Evolutionary conservation across 1,284 basidiomycete genomes (phyloP).

Genomic region (Sanguinoderma infundibulare): DNA sequence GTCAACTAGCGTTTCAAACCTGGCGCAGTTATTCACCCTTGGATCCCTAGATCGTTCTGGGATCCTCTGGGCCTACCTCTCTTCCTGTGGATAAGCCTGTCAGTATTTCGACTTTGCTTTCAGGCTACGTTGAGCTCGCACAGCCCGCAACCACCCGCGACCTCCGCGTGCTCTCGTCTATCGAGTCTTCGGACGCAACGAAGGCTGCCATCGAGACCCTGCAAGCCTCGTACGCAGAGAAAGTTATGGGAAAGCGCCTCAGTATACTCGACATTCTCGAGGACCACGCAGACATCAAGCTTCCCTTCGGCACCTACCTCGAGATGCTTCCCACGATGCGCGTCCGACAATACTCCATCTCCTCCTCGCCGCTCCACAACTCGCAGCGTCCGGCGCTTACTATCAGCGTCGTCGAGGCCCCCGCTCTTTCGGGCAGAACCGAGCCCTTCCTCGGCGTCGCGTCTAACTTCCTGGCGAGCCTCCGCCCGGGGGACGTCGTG

Average conservation of each 20-base stretch:
- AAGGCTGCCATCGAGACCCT: conserved; percentile 34
- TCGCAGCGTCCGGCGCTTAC: conserved; percentile 50
- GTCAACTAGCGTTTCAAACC: not conserved
- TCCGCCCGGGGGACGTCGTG: conserved; percentile 47
- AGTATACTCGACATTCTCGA: conserved; percentile 53
- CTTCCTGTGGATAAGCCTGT: conserved; percentile 46
- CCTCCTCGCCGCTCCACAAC: conserved; percentile 54
- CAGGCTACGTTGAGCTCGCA: conserved; percentile 53
- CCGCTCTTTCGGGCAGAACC: conserved; percentile 38
- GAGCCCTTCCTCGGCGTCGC: conserved; percentile 52
- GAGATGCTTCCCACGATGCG: conserved; percentile 53
- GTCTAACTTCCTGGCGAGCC: conserved; percentile 49
- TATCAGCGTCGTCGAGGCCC: conserved; percentile 47
- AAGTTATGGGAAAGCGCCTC: conserved; percentile 43
- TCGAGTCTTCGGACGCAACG: conserved; percentile 22
- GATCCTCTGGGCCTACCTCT: conserved; percentile 44
- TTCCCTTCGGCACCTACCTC: conserved; percentile 47
- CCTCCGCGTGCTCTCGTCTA: conserved; percentile 29
- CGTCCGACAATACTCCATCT: conserved; percentile 57
- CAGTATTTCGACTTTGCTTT: conserved; percentile 40
- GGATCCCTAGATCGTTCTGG: conserved; percentile 40
- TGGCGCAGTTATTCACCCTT: not conserved
- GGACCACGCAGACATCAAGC: conserved; percentile 41
- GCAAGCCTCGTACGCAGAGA: conserved; percentile 38
- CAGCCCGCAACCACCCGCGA: conserved; percentile 48